Base-by-base conservation (phyloP, 2,329 filamentous ascomycete genomes). In the Ascochyta koolunga region DNA sequence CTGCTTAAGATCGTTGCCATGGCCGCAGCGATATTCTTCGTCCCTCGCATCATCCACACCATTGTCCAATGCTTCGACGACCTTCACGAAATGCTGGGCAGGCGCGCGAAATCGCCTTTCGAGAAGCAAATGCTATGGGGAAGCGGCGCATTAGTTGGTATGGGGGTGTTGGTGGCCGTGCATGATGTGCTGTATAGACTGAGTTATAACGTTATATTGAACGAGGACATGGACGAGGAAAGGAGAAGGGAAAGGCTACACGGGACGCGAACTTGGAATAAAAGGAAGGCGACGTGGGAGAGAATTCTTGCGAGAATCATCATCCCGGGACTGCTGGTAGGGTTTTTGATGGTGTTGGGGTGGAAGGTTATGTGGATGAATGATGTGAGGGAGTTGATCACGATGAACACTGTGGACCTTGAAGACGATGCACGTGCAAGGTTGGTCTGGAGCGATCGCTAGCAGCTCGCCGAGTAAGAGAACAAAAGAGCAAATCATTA, bases 51-150 rank as follows among this genome's bases (percentile, higher is more conserved):
- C 13, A 51, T 60, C 25, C 60, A 63, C 2, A n/a, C 27, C 19
- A 15, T 56, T 11, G 59, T 61, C n/a, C 50, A 37, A 33, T 48
- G 24, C 19, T 15, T 63, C 18, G 46, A 52, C 31, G 31, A 43
- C 1, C 15, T 59, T 3, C 39, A 58, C 27, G 56, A 56, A 5
- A 15, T 40, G 19, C 19, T 55, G 2, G 56, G 58, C 0, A 54
- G 60, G 11, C 38, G 54, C 21, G 56, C 58, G 4, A 38, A 42
- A 24, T 59, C 60, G 8, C 45, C 48, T 11, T 60, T 56, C 32
- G 51, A 46, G 19, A 39, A 35, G 6, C n/a, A 42, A 7, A 13
- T 31, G 2, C 13, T 29, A 2, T 44, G 25, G 33, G 31, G 31
- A 11, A 36, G 29, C 1, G 37, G 58, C 2, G 18, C 21, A 1